These are phyloP conservation scores for Poterioochromonas sp. DNA, from an alignment of 352 stramenopile species.

Conservation along the genomic window DNA sequence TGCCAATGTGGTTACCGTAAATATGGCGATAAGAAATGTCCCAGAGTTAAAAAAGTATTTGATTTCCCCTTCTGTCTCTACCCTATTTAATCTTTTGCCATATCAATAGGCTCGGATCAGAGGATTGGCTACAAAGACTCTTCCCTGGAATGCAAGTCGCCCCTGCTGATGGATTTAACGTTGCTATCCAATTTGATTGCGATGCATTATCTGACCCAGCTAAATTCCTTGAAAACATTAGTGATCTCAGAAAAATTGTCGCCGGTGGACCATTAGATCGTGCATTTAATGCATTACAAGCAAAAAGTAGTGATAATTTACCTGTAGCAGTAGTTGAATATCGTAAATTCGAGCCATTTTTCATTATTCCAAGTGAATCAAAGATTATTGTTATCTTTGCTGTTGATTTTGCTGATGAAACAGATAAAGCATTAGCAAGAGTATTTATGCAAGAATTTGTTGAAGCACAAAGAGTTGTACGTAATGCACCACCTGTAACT, in stretches of 20 bases:
- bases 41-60: conserved; percentile 27
- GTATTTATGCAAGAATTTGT: conserved; percentile 86
- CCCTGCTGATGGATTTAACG: conserved; percentile 39
- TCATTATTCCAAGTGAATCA: conserved; percentile 48
- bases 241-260: conserved; percentile 45
- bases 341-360: conserved; percentile 42
- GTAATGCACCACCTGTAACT: conserved; percentile 76
- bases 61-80: not conserved
- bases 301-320: conserved; percentile 32
- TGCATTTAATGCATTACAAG: conserved; percentile 40
- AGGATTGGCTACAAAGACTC: conserved; percentile 39
- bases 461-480: conserved; percentile 76
- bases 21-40: conserved; percentile 31
- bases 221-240: conserved; percentile 34
- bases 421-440: conserved; percentile 72
- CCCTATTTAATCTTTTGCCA: not conserved
- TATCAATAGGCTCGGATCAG: conserved; percentile 30
- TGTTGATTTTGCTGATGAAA: conserved; percentile 82
- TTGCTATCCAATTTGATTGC: conserved; percentile 45
- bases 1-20: conserved; percentile 34
- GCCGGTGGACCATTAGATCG: conserved; percentile 42
- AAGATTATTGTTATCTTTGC: conserved; percentile 81
- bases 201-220: conserved; percentile 33
- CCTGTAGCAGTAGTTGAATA: conserved; percentile 36
- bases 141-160: conserved; percentile 40